Percentiles rank a stretch among this genome's conserved stretches.
These are phyloP conservation scores for Pogostemon cablin DNA, from an alignment of 257 asterid genomes.

Conservation along the genomic window DNA sequence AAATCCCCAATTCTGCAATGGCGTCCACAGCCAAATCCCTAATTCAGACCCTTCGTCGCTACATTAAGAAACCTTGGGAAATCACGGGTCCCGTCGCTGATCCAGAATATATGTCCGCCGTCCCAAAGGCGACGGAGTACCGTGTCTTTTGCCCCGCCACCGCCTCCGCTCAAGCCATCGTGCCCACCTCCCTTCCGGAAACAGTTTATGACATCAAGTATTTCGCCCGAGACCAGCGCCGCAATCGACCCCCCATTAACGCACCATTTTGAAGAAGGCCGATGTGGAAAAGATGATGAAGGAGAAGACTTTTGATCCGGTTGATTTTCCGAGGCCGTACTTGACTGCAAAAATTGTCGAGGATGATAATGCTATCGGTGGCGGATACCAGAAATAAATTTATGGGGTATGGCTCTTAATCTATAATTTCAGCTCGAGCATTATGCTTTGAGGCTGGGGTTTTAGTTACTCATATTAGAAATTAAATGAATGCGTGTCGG, in stretches of 20 bases:
- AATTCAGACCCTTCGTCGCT: constrained; percentile 70
- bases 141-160: constrained; percentile 86
- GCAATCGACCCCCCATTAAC: constrained; percentile 82
- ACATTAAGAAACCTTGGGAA: constrained; percentile 87
- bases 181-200: constrained; percentile 80
- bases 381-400: constrained; percentile 70
- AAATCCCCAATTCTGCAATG: constrained; percentile 51
- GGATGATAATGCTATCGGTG: constrained; percentile 69
- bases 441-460: neutral
- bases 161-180: constrained; percentile 53
- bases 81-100: constrained; percentile 69
- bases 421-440: neutral
- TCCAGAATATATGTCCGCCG: constrained; percentile 57
- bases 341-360: constrained; percentile 60
- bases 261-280: constrained; percentile 73
- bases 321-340: constrained; percentile 76
- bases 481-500: constrained; percentile 9
- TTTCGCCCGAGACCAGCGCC: constrained; percentile 85
- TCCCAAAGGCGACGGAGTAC: constrained; percentile 87
- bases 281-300: constrained; percentile 78
- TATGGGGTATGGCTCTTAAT: constrained; percentile 31
- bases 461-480: constrained; percentile 1
- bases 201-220: constrained; percentile 94
- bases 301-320: constrained; percentile 62
- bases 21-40: constrained; percentile 69